Evolutionary conservation across 2,329 filamentous ascomycete genomes (phyloP).

Genomic region (Phymatotrichopsis omnivora): DNA sequence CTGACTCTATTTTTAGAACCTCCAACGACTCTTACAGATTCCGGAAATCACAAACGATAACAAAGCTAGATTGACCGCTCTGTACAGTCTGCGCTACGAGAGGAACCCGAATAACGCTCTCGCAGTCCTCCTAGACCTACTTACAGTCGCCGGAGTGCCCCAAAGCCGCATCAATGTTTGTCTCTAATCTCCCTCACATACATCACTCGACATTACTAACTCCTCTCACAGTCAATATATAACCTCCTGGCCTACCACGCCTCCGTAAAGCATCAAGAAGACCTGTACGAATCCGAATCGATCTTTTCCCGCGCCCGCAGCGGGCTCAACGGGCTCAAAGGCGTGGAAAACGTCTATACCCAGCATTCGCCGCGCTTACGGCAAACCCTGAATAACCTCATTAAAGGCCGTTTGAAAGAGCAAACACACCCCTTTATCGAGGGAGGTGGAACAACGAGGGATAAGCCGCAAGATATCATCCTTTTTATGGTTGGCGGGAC

Average conservation of each 20-base stretch:
- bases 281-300: slow-evolving; percentile 82
- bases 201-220: background rate
- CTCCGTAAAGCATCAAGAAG: slow-evolving; percentile 61
- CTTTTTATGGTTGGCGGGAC: slow-evolving; percentile 89
- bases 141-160: slow-evolving; percentile 76
- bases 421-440: slow-evolving; percentile 91
- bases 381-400: slow-evolving; percentile 77
- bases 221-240: slow-evolving; percentile 43
- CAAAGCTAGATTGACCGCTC: slow-evolving; percentile 79
- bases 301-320: slow-evolving; percentile 84
- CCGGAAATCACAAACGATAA: slow-evolving; percentile 66
- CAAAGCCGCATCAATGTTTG: slow-evolving; percentile 52
- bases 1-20: slow-evolving; percentile 44
- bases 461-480: slow-evolving; percentile 94
- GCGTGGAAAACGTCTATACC: slow-evolving; percentile 97
- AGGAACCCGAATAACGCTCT: slow-evolving; percentile 76
- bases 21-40: slow-evolving; percentile 81
- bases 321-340: slow-evolving; percentile 88
- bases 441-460: slow-evolving; percentile 70
- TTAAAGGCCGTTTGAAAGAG: slow-evolving; percentile 80
- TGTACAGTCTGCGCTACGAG: slow-evolving; percentile 91
- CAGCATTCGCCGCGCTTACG: slow-evolving; percentile 89
- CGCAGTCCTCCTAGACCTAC: slow-evolving; percentile 74
- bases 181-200: background rate
- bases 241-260: slow-evolving; percentile 78